Conservation (phyloP, 2,329 filamentous ascomycete genomes). For the Fusarium phyllophilum region DNA sequence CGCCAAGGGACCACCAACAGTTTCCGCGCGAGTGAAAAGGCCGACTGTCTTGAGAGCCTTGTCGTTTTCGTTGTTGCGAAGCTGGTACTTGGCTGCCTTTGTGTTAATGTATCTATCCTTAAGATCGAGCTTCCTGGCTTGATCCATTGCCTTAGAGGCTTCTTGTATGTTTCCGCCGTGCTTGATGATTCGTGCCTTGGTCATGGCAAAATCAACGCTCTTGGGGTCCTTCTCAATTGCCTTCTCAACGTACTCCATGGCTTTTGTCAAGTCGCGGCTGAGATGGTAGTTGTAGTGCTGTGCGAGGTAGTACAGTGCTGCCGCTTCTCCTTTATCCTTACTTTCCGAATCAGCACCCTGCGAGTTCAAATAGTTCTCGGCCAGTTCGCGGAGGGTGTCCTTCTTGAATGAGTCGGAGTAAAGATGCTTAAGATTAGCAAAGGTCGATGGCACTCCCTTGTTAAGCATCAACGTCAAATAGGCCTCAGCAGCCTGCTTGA, state of each 20-base stretch:
- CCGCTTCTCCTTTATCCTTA: slow-evolving; percentile 73
- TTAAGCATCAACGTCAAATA: slow-evolving; percentile 88
- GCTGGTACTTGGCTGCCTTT: slow-evolving; percentile 95
- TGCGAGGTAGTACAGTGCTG: slow-evolving; percentile 90
- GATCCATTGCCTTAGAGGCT: slow-evolving; percentile 88
- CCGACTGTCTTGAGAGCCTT: slow-evolving; percentile 88
- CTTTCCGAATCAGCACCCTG: slow-evolving; percentile 60
- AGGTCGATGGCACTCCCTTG: slow-evolving; percentile 94
- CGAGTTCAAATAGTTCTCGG: slow-evolving; percentile 79
- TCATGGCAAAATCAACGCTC: slow-evolving; percentile 93
- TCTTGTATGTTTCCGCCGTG: slow-evolving; percentile 82
- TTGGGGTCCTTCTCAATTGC: slow-evolving; percentile 82
- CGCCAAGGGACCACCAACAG: slow-evolving; percentile 84
- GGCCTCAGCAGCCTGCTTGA: slow-evolving; percentile 77
- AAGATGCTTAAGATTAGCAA: slow-evolving; percentile 94
- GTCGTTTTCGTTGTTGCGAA: slow-evolving; percentile 91
- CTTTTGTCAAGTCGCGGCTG: slow-evolving; percentile 85
- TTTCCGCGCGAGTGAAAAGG: slow-evolving; percentile 92
- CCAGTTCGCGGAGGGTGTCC: slow-evolving; percentile 77
- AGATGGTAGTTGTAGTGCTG: slow-evolving; percentile 96
- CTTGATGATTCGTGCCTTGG: slow-evolving; percentile 94
- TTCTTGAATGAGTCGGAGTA: slow-evolving; percentile 84
- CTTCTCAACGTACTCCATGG: slow-evolving; percentile 83
- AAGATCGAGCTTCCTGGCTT: slow-evolving; percentile 84
- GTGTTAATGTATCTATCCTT: slow-evolving; percentile 98